Percentiles rank a stretch among this genome's conserved stretches.
These are phyloP conservation scores for Nothophoma quercina DNA, from an alignment of 2,329 filamentous ascomycete genomes.

Conservation along the genomic window DNA sequence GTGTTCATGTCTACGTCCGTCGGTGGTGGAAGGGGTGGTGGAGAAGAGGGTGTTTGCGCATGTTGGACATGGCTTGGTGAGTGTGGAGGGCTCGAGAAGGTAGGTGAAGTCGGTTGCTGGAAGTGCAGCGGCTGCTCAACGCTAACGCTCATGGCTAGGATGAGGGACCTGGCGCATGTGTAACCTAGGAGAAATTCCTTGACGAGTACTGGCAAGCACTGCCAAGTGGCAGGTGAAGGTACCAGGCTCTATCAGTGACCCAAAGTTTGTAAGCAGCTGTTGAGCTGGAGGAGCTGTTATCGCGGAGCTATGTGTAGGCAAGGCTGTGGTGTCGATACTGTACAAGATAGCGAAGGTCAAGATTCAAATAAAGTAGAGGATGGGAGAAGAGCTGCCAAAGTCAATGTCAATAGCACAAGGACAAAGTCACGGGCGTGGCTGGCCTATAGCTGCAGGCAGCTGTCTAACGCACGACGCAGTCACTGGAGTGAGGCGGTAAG, in stretches of 20 bases:
- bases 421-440: slow-evolving; percentile 30
- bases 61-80: slow-evolving; percentile 41
- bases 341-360: background rate
- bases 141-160: slow-evolving; percentile 50
- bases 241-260: background rate
- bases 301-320: background rate
- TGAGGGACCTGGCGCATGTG: slow-evolving; percentile 10
- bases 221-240: background rate
- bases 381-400: background rate
- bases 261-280: slow-evolving; percentile 2
- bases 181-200: slow-evolving; percentile 3
- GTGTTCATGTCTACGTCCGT: slow-evolving; percentile 46
- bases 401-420: slow-evolving; percentile 1
- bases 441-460: slow-evolving; percentile 33
- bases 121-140: slow-evolving; percentile 50
- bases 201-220: background rate
- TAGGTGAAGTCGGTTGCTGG: slow-evolving; percentile 44
- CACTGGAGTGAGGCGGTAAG: slow-evolving; percentile 36
- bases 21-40: slow-evolving; percentile 33
- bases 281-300: background rate
- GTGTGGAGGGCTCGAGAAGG: slow-evolving; percentile 43
- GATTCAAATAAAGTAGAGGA: background rate
- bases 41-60: slow-evolving; percentile 36
- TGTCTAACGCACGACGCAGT: slow-evolving; percentile 19
- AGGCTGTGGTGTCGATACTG: slow-evolving; percentile 1